Percentiles rank a stretch among this genome's conserved stretches.
phyloP scores from a whole-genome alignment of 352 stramenopile species.

The Globisporangium nodosum region DNA sequence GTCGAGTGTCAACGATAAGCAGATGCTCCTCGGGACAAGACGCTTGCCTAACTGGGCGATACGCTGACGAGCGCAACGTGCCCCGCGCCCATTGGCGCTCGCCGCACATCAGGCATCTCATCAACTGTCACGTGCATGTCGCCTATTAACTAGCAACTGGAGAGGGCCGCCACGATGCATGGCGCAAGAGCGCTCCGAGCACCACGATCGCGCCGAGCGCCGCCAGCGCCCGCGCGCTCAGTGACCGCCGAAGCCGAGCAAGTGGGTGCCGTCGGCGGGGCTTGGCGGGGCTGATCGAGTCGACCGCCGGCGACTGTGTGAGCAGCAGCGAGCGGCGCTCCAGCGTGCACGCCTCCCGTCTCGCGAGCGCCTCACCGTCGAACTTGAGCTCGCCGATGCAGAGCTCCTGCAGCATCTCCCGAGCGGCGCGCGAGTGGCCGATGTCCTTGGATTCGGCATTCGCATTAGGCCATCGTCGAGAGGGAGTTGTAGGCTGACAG shows the following conservation, averaged over 20 bases:
- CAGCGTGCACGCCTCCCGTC: slow-evolving; percentile 14
- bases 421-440: slow-evolving; percentile 87
- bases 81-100: not conserved
- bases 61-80: not conserved
- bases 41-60: not conserved
- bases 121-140: not conserved
- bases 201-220: not conserved
- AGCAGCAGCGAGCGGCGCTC: slow-evolving; percentile 24
- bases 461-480: not conserved
- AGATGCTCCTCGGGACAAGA: not conserved
- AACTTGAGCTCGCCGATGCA: slow-evolving; percentile 74
- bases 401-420: slow-evolving; percentile 85
- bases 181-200: not conserved
- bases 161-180: not conserved
- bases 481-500: not conserved
- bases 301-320: slow-evolving; percentile 12
- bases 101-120: not conserved
- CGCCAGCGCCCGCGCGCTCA: not conserved
- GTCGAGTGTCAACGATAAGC: not conserved
- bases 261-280: not conserved
- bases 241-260: not conserved
- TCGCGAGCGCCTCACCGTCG: slow-evolving; percentile 10
- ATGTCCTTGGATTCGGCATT: slow-evolving; percentile 59
- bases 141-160: not conserved
- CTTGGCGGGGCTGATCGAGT: not conserved